Conservation (phyloP, 2,329 filamentous ascomycete genomes). For the Monilinia fructicola region DNA sequence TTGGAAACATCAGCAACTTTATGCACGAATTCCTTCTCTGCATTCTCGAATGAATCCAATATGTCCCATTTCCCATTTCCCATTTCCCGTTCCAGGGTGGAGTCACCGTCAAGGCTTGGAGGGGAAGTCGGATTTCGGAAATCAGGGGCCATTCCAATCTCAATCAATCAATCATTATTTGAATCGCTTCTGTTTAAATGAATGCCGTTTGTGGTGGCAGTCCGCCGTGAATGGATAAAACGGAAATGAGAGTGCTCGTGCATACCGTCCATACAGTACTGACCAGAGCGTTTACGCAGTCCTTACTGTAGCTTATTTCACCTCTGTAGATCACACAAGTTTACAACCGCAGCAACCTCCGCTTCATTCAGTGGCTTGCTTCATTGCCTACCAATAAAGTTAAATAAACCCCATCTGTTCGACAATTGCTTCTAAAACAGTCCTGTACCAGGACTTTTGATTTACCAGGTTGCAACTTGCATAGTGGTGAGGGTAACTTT, state of each 20-base stretch:
- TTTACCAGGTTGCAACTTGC: background rate
- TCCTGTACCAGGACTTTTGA: background rate
- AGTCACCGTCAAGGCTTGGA: background rate
- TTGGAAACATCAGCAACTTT: background rate
- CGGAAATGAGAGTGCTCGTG: no score
- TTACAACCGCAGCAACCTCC: no score
- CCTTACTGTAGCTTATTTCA: no score
- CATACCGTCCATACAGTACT: no score
- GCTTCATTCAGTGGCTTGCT: background rate
- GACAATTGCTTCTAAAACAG: background rate
- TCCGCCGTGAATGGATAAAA: no score
- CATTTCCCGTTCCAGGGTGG: background rate
- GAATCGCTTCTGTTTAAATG: no score
- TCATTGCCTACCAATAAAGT: constrained; percentile 2
- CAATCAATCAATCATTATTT: no score
- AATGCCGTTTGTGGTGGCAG: no score
- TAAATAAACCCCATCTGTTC: background rate
- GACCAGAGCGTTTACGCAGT: no score
- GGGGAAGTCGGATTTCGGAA: no score
- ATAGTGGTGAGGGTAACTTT: background rate
- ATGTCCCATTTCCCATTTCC: background rate
- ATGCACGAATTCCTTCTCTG: background rate
- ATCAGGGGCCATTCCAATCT: no score
- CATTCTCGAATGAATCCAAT: background rate
- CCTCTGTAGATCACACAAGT: no score